These are phyloP conservation scores for Parathielavia appendiculata DNA, from an alignment of 495 filamentous ascomycete genomes.

Conservation along the genomic window DNA sequence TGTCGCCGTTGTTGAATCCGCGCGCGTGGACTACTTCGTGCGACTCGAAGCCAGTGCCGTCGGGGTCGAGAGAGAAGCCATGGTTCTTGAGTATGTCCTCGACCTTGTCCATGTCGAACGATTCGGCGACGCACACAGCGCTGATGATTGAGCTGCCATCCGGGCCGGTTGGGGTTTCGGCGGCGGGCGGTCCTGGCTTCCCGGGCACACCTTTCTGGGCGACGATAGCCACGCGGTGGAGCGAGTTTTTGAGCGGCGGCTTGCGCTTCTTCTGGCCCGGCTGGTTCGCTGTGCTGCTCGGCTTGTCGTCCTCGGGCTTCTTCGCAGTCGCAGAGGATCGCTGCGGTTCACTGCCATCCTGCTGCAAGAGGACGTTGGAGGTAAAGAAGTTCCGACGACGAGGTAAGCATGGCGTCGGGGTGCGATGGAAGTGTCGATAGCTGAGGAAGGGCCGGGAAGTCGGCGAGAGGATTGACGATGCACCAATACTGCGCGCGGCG, in stretches of 20 bases:
- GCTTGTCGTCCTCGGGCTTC: conserved; percentile 2
- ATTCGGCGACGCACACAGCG: conserved; percentile 79
- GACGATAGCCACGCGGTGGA: conserved; percentile 39
- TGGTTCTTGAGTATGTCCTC: conserved; percentile 63
- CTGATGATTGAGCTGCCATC: conserved; percentile 57
- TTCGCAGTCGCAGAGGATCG: conserved; percentile 6
- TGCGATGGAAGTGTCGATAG: conserved; percentile 30
- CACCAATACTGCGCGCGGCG: conserved; percentile 10
- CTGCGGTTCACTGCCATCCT: conserved; percentile 23
- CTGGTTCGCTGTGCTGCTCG: conserved; percentile 6
- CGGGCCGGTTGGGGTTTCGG: conserved; percentile 3
- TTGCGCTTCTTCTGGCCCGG: conserved; percentile 39
- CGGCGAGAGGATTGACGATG: conserved; percentile 9
- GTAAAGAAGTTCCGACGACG: conserved; percentile 40
- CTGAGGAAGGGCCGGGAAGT: conserved; percentile 7
- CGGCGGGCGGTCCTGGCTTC: conserved; percentile 14
- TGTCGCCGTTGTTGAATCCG: conserved; percentile 61
- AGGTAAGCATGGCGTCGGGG: conserved; percentile 23
- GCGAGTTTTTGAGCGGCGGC: conserved; percentile 42
- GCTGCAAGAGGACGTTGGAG: conserved; percentile 35
- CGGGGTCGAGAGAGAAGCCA: conserved; percentile 61
- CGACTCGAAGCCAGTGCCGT: conserved; percentile 53
- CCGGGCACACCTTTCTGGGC: conserved; percentile 35
- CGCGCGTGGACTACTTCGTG: conserved; percentile 56
- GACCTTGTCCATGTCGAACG: conserved; percentile 72